A percentile compares a stretch with the other conserved stretches of the same genome.
Evolutionary conservation across 495 filamentous ascomycete genomes (phyloP).

Genomic region (Mycothermus thermophilus): DNA sequence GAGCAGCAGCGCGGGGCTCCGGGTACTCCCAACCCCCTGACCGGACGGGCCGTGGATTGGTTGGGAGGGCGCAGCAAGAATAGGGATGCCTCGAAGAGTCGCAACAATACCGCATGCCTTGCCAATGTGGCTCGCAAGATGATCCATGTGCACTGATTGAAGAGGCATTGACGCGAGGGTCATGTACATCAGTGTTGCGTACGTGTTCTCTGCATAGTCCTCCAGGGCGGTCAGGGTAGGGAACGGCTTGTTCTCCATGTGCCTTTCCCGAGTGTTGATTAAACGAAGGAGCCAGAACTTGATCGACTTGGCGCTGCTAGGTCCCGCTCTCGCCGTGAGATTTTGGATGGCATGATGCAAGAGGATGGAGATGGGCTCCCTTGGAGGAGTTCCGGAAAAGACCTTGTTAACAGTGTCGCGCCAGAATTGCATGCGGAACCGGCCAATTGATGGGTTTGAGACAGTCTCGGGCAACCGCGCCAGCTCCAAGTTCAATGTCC

Average conservation of each 20-base stretch:
- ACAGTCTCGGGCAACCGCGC: conserved; percentile 79
- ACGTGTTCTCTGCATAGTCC: conserved; percentile 83
- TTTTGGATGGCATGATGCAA: conserved; percentile 54
- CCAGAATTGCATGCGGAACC: conserved; percentile 91
- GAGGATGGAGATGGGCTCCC: conserved; percentile 82
- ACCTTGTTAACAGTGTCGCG: conserved; percentile 63
- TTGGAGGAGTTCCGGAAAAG: conserved; percentile 58
- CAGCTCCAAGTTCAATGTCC: conserved; percentile 84
- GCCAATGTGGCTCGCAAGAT: conserved; percentile 85
- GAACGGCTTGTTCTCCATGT: conserved; percentile 74
- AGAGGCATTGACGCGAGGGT: conserved; percentile 65
- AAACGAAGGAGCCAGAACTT: conserved; percentile 71
- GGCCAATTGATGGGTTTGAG: conserved; percentile 63
- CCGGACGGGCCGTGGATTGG: conserved; percentile 30
- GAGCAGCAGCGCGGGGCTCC: conserved; percentile 40
- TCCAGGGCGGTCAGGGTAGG: conserved; percentile 59
- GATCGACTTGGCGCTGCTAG: conserved; percentile 44
- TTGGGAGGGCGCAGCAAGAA: conserved; percentile 67
- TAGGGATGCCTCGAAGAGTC: conserved; percentile 65
- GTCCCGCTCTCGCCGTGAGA: conserved; percentile 37
- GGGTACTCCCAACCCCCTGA: conserved; percentile 20
- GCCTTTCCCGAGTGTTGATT: conserved; percentile 64
- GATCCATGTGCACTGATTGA: conserved; percentile 71
- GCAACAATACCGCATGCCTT: conserved; percentile 84
- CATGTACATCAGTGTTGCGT: conserved; percentile 84